These are phyloP conservation scores for Chrysoporthe deuterocubensis DNA, from an alignment of 2,329 filamentous ascomycete genomes.

Conservation along the genomic window DNA sequence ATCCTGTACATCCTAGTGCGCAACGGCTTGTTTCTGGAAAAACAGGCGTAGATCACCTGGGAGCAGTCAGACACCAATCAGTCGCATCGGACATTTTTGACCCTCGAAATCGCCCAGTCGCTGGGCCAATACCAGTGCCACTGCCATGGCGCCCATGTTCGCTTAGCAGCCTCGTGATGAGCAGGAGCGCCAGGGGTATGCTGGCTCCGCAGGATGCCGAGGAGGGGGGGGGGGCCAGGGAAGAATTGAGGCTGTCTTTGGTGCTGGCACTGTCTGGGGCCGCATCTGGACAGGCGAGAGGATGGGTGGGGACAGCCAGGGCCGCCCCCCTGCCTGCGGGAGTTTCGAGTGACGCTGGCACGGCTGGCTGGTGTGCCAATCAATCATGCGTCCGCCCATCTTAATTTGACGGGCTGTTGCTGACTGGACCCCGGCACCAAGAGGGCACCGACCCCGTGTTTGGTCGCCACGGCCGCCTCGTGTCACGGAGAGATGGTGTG, in stretches of 20 bases:
- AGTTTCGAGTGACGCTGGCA: slow-evolving; percentile 28
- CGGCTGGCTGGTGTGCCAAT: slow-evolving; percentile 23
- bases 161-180: slow-evolving; percentile 27
- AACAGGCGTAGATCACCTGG: slow-evolving; percentile 15
- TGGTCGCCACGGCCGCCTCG: slow-evolving; percentile 26
- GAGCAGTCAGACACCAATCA: slow-evolving; percentile 19
- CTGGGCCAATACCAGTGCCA: slow-evolving; percentile 1
- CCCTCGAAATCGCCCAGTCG: not conserved
- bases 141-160: slow-evolving; percentile 20
- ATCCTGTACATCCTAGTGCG: not conserved
- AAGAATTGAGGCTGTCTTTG: slow-evolving; percentile 5
- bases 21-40: slow-evolving; percentile 19
- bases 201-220: slow-evolving; percentile 17
- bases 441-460: slow-evolving; percentile 10
- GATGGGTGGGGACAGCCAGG: not conserved
- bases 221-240: not conserved
- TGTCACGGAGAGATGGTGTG: slow-evolving; percentile 26
- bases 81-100: slow-evolving; percentile 17
- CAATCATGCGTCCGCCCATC: slow-evolving; percentile 27
- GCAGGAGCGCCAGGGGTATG: slow-evolving; percentile 26
- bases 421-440: slow-evolving; percentile 17
- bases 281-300: not conserved
- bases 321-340: slow-evolving; percentile 17
- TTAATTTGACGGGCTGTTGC: slow-evolving; percentile 29
- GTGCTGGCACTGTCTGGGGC: slow-evolving; percentile 11